Evolutionary conservation across 2,329 filamentous ascomycete species (phyloP), one percentile per base, ranked within the genome.

Genomic region (Epichloe sibirici): DNA sequence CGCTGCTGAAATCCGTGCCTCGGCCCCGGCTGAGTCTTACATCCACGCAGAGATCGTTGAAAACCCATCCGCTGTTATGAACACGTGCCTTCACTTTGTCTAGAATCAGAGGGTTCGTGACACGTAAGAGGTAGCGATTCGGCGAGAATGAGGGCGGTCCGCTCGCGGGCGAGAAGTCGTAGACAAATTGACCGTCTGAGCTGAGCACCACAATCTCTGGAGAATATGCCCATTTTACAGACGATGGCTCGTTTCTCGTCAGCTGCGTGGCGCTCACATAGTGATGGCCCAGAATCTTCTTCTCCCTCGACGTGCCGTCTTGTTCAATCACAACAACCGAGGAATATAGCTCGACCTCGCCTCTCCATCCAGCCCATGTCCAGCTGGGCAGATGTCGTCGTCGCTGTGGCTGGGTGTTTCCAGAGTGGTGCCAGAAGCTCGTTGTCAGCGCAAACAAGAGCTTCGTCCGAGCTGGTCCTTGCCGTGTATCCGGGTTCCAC

Each of bases 351-450:
- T 67, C 66, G 12, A 68, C 66, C 5, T 63, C 57, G 13, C 66
- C 66, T 17, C 61, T 58, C 66, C 66, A 68, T 2, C 66, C 66
- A 2, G 66, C 65, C 66, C 66, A 68, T 2, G 65, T 66, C 66
- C 66, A 68, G 53, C 66, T 68, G 8, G 66, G 66, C 49, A 68
- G 56, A 42, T 68, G 66, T 0, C 55, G 53, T 1, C 65, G 59
- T 43, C 66, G 52, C n/a, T 51, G 58, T 1, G 61, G 62, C 45
- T 59, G 56, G 9, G 54, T 53, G 6, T 57, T 58, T 3, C 64
- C 62, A 38, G 57, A 59, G 48, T 68, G 66, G n/a, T 68, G 66
- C 66, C 66, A 68, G 54, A 68, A 68, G 46, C 65, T 65, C 5
- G 65, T 67, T 2, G 65, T 61, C 39, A 68, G 52, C 0, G 65